Evolutionary conservation across 352 stramenopile genomes (phyloP), one percentile per base, ranked within the genome.

Genomic region (Aphanomyces stellatus): DNA sequence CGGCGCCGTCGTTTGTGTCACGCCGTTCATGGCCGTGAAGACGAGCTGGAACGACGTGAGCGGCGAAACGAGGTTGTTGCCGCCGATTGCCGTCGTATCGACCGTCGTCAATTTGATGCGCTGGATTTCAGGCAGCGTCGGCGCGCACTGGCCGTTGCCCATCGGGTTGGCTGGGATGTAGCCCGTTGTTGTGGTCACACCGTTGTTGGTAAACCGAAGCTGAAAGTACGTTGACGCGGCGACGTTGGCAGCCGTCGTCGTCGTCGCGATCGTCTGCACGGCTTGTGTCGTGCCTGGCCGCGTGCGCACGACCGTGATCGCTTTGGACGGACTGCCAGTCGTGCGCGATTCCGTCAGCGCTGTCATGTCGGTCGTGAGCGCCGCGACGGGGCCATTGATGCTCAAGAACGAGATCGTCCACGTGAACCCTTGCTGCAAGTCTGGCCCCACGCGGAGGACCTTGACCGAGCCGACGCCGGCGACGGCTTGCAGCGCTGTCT

Each of bases 361-460:
- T 0, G 73, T 72, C 1, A 74, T 30, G 13, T 74, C 71, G 10
- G 24, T 74, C 15, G 53, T 69, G 19, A 96, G 69, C 7, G 76
- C 48, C 2, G 30, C 6, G 1, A 91, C 33, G 1, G 72, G 63
- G 2, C 86, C 87, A 62, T 81, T 79, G n/a, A 76, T 51, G 15
- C 82, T 92, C 42, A 96, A 71, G 64, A 98, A 98, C 27, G 88
- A 96, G 15, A 99, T 79, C n/a, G 85, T 96, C 94, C 94, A 99
- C 53, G 84, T 97, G 74, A 93, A 98, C 0, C 92, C 91, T 4
- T 83, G 84, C 65, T 97, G 84, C 4, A 80, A 71, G 70, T 97
- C 88, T 3, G 90, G 73, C 3, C 40, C 57, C 3, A 81, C 78
- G 15, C 91, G 79, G 22, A 74, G 60, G 17, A 96, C 77, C 35